Evolutionary conservation across 2,329 filamentous ascomycete species (phyloP).

Genomic region (Acarospora socialis): DNA sequence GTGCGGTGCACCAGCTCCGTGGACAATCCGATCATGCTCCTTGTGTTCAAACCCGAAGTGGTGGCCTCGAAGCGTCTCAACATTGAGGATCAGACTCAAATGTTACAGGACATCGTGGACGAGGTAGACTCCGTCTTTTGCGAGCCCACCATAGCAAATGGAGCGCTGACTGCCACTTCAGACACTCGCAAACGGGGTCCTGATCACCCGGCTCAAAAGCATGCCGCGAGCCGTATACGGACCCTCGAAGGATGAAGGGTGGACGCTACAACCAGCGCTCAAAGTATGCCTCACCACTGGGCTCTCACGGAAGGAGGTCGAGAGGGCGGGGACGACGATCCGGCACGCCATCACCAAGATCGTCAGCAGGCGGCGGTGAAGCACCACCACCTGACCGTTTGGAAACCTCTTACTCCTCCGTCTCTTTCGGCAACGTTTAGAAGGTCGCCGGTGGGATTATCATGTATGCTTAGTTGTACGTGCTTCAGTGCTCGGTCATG

Average conservation of each 20-base stretch:
- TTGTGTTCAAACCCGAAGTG: constrained; percentile 72
- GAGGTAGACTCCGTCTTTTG: constrained; percentile 48
- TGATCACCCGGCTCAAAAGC: constrained; percentile 76
- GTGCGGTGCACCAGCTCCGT: constrained; percentile 63
- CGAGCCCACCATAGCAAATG: not conserved
- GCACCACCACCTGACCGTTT: too few relatives aligned
- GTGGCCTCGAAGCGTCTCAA: constrained; percentile 54
- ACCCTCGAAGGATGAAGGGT: constrained; percentile 51
- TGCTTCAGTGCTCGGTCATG: too few relatives aligned
- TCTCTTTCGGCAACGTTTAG: too few relatives aligned
- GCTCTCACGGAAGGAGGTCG: constrained; percentile 83
- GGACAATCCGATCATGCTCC: constrained; percentile 78
- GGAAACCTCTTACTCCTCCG: too few relatives aligned
- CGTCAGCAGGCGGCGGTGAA: constrained; percentile 46
- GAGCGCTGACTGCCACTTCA: constrained; percentile 25
- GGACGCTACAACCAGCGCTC: constrained; percentile 62
- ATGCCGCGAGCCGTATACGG: constrained; percentile 47
- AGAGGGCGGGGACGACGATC: constrained; percentile 80
- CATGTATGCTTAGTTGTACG: too few relatives aligned
- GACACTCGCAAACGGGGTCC: constrained; percentile 73
- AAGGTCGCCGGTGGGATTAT: too few relatives aligned
- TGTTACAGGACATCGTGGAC: constrained; percentile 87
- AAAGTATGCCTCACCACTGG: constrained; percentile 86
- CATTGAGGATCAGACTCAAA: constrained; percentile 62
- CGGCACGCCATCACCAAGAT: constrained; percentile 90